Evolutionary conservation across 2,329 filamentous ascomycete genomes (phyloP).

Genomic region (Ophiocordyceps camponoti-leonardi): DNA sequence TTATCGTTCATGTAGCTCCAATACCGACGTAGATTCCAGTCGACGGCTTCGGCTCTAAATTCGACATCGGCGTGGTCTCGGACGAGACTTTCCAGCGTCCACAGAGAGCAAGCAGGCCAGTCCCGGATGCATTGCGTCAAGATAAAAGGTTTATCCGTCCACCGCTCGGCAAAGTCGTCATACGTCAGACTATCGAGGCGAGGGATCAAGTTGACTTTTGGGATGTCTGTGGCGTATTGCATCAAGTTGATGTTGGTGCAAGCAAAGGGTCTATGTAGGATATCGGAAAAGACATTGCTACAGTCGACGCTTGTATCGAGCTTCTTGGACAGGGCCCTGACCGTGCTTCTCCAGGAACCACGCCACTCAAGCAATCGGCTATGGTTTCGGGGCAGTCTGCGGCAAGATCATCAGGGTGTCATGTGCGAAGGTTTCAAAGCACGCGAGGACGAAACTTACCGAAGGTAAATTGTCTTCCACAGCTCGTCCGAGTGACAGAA

Average conservation of each 20-base stretch:
- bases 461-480: constrained; percentile 72
- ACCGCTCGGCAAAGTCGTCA: constrained; percentile 55
- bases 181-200: constrained; percentile 52
- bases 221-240: constrained; percentile 55
- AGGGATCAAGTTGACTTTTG: constrained; percentile 52
- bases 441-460: constrained; percentile 40
- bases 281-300: constrained; percentile 71
- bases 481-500: constrained; percentile 72
- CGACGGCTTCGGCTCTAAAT: constrained; percentile 84
- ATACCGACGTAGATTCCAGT: constrained; percentile 78
- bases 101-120: constrained; percentile 64
- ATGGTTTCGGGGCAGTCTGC: constrained; percentile 13
- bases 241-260: constrained; percentile 60
- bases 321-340: constrained; percentile 37
- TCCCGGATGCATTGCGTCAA: constrained; percentile 63
- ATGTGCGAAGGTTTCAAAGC: not conserved
- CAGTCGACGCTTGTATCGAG: constrained; percentile 49
- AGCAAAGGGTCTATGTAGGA: constrained; percentile 75
- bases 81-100: constrained; percentile 54
- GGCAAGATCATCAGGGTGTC: not conserved
- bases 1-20: constrained; percentile 65
- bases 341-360: constrained; percentile 72
- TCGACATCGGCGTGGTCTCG: constrained; percentile 44
- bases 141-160: constrained; percentile 73
- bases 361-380: constrained; percentile 38